Conservation (phyloP, 371 early-diverging fungal species). For the Mucor velutinosus region DNA sequence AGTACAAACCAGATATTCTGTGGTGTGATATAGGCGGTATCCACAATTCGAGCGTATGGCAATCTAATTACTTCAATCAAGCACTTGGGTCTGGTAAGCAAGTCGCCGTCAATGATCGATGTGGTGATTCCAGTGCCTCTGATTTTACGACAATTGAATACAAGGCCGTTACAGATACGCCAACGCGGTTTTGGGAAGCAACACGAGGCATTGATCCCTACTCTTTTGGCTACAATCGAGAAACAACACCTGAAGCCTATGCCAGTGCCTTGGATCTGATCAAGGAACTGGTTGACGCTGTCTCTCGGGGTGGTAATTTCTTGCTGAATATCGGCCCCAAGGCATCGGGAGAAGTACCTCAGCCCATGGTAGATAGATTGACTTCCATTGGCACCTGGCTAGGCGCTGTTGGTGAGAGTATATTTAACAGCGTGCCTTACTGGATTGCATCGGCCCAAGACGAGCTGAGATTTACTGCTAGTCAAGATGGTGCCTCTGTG, state of each 20-base stretch:
- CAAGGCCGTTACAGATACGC: conserved; percentile 9
- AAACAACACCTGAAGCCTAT: conserved; percentile 29
- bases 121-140: conserved; percentile 30
- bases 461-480: conserved; percentile 22
- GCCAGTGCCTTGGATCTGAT: conserved; percentile 23
- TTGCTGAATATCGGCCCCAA: conserved; percentile 40
- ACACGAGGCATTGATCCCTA: conserved; percentile 45
- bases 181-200: conserved; percentile 43
- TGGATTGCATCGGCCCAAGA: conserved; percentile 10
- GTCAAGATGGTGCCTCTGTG: conserved; percentile 16
- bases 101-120: conserved; percentile 37
- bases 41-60: conserved; percentile 39
- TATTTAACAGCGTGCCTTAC: conserved; percentile 14
- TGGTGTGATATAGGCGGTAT: conserved; percentile 52
- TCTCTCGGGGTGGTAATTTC: conserved; percentile 34
- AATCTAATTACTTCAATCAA: conserved; percentile 28
- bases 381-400: conserved; percentile 30
- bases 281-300: conserved; percentile 26
- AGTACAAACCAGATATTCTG: conserved; percentile 34
- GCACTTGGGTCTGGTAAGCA: conserved; percentile 13
- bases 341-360: conserved; percentile 18
- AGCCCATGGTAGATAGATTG: conserved; percentile 18
- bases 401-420: conserved; percentile 3
- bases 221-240: conserved; percentile 41
- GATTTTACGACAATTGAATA: conserved; percentile 46